phyloP scores from a whole-genome alignment of 2,329 filamentous ascomycete species.

The Plectosphaerella plurivora region DNA sequence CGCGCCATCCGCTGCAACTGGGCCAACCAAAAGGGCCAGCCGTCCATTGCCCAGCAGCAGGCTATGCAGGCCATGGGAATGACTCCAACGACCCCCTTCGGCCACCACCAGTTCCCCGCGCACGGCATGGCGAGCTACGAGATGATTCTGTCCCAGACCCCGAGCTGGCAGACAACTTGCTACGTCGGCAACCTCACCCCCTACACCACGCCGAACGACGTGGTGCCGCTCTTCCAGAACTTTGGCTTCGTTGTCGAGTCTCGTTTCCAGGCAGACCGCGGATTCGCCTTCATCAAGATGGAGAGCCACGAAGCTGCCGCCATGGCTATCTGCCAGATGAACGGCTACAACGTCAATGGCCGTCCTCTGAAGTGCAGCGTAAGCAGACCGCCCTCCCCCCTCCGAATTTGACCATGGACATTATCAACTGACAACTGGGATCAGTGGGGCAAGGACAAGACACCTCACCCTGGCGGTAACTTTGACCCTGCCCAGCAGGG shows the following conservation, averaged over 20 bases:
- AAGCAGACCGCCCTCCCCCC: constrained; percentile 41
- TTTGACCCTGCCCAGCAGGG: constrained; percentile 74
- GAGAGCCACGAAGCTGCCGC: constrained; percentile 96
- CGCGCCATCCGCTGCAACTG: constrained; percentile 99
- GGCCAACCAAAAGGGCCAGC: constrained; percentile 99
- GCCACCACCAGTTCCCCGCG: constrained; percentile 95
- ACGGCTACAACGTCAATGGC: constrained; percentile 96
- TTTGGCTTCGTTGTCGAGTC: constrained; percentile 98
- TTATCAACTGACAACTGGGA: constrained; percentile 24
- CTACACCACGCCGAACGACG: constrained; percentile 93
- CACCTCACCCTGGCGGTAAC: constrained; percentile 68
- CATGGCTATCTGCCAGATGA: constrained; percentile 97
- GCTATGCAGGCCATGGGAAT: constrained; percentile 97
- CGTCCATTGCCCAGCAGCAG: constrained; percentile 95
- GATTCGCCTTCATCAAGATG: constrained; percentile 99
- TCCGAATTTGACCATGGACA: constrained; percentile 3
- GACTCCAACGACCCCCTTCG: constrained; percentile 93
- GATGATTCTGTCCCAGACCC: constrained; percentile 92
- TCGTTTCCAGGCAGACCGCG: constrained; percentile 94
- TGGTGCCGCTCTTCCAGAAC: constrained; percentile 97
- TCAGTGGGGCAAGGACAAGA: constrained; percentile 99
- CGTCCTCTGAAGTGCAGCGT: constrained; percentile 97
- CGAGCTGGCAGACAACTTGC: constrained; percentile 96
- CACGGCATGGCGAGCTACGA: constrained; percentile 97
- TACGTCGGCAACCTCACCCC: constrained; percentile 97